These are phyloP conservation scores for Mucor sp. DNA, from an alignment of 371 early-diverging fungal genomes.

Conservation along the genomic window DNA sequence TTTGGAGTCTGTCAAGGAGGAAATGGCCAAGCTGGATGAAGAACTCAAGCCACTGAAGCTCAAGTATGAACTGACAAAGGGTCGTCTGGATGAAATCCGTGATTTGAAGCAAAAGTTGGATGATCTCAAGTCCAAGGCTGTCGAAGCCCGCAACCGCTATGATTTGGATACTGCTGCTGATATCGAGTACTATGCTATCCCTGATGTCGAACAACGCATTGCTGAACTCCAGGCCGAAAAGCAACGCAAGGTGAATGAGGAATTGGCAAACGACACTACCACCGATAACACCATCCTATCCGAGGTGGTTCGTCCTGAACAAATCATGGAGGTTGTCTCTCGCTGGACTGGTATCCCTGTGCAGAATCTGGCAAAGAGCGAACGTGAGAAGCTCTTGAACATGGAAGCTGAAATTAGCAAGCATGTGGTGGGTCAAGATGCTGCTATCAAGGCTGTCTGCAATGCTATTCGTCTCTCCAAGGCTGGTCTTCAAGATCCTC, in stretches of 20 bases:
- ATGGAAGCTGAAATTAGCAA: conserved; percentile 74
- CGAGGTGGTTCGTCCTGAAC: conserved; percentile 85
- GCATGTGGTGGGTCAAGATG: conserved; percentile 87
- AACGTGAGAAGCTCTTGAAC: conserved; percentile 78
- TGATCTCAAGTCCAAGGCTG: conserved; percentile 80
- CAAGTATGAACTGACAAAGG: conserved; percentile 84
- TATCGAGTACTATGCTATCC: conserved; percentile 90
- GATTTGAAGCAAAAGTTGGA: conserved; percentile 87
- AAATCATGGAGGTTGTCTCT: conserved; percentile 87
- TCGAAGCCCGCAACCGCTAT: conserved; percentile 82
- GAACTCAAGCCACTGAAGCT: conserved; percentile 88
- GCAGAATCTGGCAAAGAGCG: conserved; percentile 72
- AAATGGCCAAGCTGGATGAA: conserved; percentile 82
- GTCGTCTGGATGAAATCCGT: conserved; percentile 86
- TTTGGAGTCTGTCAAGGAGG: conserved; percentile 76
- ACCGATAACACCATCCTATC: conserved; percentile 55
- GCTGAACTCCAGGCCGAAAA: conserved; percentile 55
- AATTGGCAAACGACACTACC: conserved; percentile 42
- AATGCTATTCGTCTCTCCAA: conserved; percentile 76
- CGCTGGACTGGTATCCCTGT: conserved; percentile 93
- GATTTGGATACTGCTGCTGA: conserved; percentile 79
- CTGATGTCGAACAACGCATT: conserved; percentile 75
- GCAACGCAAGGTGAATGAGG: conserved; percentile 62
- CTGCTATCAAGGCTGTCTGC: conserved; percentile 78
- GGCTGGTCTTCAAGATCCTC: conserved; percentile 81